Evolutionary conservation across 192 early-diverging fungal genomes (phyloP).

Genomic region (Dissophora globulifera): DNA sequence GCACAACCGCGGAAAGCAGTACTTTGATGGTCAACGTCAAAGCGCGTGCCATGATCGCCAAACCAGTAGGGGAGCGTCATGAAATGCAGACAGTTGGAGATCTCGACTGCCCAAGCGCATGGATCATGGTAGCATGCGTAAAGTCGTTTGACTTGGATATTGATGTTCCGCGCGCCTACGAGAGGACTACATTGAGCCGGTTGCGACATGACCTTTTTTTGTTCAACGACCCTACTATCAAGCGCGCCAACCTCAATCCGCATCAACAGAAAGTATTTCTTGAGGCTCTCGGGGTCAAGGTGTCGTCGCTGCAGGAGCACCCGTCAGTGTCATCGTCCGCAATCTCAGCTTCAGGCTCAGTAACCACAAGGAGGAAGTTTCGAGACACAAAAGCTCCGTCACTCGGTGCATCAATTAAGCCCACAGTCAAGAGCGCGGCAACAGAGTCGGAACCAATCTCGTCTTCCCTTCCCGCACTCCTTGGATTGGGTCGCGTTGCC

Average conservation of each 20-base stretch:
- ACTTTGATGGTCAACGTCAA: slow-evolving; percentile 11
- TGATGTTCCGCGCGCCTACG: slow-evolving; percentile 25
- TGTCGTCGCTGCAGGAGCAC: too few species aligned
- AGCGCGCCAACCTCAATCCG: slow-evolving; percentile 8
- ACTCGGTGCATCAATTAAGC: too few species aligned
- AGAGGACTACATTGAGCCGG: slow-evolving; percentile 28
- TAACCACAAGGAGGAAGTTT: too few species aligned
- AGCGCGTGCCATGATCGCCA: slow-evolving; percentile 37
- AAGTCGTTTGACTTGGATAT: slow-evolving; percentile 7
- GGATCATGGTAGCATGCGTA: slow-evolving; percentile 40
- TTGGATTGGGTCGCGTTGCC: too few species aligned
- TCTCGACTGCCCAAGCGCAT: slow-evolving; percentile 48
- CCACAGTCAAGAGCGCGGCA: too few species aligned
- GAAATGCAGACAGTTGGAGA: slow-evolving; percentile 51
- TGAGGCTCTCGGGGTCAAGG: slow-evolving; percentile 11
- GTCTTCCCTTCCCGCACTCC: too few species aligned
- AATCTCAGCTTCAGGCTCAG: too few species aligned
- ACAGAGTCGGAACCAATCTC: too few species aligned
- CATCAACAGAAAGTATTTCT: slow-evolving; percentile 18
- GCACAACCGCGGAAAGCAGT: not conserved
- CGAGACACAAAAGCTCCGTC: too few species aligned
- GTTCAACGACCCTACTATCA: not conserved
- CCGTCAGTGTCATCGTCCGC: too few species aligned
- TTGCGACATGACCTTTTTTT: slow-evolving; percentile 28
- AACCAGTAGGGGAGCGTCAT: slow-evolving; percentile 52